phyloP scores from a whole-genome alignment of 768 basidiomycete species.

The Leucocoprinus leucothites region DNA sequence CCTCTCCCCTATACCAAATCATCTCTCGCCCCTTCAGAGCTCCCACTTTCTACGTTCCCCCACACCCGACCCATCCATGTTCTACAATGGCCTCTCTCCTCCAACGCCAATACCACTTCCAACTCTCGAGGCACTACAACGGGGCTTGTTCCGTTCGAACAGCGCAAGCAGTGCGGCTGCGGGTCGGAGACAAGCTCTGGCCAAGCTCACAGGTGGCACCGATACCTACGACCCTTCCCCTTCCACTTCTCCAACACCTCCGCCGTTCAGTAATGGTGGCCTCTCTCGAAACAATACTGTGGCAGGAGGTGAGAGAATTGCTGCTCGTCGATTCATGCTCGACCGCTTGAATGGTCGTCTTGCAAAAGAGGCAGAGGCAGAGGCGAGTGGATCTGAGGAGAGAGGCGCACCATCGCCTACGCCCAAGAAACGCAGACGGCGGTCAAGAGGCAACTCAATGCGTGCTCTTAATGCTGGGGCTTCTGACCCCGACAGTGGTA shows the following conservation, averaged over 20 bases:
- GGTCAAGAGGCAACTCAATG: conserved; percentile 46
- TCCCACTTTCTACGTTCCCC: conserved; percentile 48
- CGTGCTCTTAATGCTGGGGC: conserved; percentile 39
- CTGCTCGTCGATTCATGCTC: conserved; percentile 67
- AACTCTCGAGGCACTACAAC: conserved; percentile 74
- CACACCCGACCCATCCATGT: conserved; percentile 51
- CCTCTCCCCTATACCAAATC: conserved; percentile 49
- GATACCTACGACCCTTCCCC: conserved; percentile 65
- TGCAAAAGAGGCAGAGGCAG: conserved; percentile 60
- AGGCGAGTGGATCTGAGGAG: conserved; percentile 62
- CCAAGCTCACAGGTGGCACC: conserved; percentile 77
- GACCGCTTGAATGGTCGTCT: conserved; percentile 57
- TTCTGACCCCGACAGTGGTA: conserved; percentile 48
- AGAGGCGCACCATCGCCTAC: conserved; percentile 40
- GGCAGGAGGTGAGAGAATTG: conserved; percentile 75
- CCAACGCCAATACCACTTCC: conserved; percentile 64
- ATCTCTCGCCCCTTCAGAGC: conserved; percentile 42
- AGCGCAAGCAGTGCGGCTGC: conserved; percentile 81
- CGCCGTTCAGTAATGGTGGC: conserved; percentile 36
- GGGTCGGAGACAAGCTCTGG: conserved; percentile 69
- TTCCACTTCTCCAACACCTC: conserved; percentile 48
- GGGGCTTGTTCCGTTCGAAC: conserved; percentile 83
- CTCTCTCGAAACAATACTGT: conserved; percentile 77
- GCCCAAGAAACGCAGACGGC: conserved; percentile 54
- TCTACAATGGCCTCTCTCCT: conserved; percentile 65